These are phyloP conservation scores for Lentinula novae-zelandiae DNA, from an alignment of 1,284 basidiomycete species.

Conservation along the genomic window DNA sequence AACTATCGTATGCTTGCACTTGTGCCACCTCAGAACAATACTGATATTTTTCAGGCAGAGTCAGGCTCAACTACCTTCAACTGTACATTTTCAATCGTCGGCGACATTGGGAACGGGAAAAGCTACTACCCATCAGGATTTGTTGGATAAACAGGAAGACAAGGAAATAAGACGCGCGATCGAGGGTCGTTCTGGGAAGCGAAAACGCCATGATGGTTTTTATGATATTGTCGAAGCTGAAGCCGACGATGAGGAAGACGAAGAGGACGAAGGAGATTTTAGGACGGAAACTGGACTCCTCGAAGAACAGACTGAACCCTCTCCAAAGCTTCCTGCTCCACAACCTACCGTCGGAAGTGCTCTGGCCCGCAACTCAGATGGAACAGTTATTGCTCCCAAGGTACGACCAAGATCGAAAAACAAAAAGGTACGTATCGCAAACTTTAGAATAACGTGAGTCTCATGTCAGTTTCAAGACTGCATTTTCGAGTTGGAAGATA, in stretches of 20 bases:
- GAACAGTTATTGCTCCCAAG: slow-evolving; percentile 45
- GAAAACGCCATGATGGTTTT: slow-evolving; percentile 36
- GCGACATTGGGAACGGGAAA: slow-evolving; percentile 76
- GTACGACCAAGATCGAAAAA: slow-evolving; percentile 37
- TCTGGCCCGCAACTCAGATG: slow-evolving; percentile 55
- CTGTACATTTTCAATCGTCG: slow-evolving; percentile 66
- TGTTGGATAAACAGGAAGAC: slow-evolving; percentile 57
- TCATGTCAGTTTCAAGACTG: slow-evolving; percentile 22
- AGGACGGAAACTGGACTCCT: background rate
- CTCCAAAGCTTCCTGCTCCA: background rate
- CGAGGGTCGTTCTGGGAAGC: slow-evolving; percentile 43
- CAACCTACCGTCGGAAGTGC: slow-evolving; percentile 49
- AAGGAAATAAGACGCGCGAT: slow-evolving; percentile 51
- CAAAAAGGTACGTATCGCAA: slow-evolving; percentile 35
- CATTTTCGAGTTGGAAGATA: slow-evolving; percentile 40
- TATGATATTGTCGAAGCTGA: slow-evolving; percentile 26
- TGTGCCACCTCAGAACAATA: slow-evolving; percentile 4
- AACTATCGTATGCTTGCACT: slow-evolving; percentile 59
- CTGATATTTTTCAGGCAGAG: slow-evolving; percentile 53
- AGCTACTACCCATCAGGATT: slow-evolving; percentile 53
- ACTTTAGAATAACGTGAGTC: background rate
- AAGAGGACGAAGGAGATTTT: slow-evolving; percentile 31
- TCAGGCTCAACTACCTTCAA: slow-evolving; percentile 61
- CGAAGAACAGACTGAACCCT: background rate
- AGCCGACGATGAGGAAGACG: slow-evolving; percentile 21